Conservation (phyloP, 2,329 filamentous ascomycete genomes). For the Zarea fungicola region DNA sequence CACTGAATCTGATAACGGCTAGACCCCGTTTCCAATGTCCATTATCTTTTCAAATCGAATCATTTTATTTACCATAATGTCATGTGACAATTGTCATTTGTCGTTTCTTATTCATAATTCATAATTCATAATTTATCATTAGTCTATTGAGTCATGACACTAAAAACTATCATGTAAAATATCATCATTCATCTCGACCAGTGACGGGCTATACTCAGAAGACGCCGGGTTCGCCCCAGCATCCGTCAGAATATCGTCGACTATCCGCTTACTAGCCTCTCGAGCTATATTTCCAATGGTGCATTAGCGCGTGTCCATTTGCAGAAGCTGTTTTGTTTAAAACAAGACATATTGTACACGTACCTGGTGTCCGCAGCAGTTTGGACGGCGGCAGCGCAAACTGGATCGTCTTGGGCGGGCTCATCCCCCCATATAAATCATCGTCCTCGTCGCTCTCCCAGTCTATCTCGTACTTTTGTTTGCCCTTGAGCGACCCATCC, state of each 20-base stretch:
- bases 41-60: background rate
- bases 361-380: slow-evolving; percentile 74
- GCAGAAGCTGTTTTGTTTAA: background rate
- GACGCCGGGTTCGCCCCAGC: slow-evolving; percentile 59
- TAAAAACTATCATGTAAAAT: slow-evolving; percentile 60
- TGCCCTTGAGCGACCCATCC: slow-evolving; percentile 20
- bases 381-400: slow-evolving; percentile 75
- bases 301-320: slow-evolving; percentile 11
- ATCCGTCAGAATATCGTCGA: slow-evolving; percentile 72
- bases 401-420: slow-evolving; percentile 89
- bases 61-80: background rate
- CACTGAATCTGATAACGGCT: background rate
- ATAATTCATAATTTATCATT: background rate
- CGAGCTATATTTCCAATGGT: slow-evolving; percentile 45
- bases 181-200: slow-evolving; percentile 60
- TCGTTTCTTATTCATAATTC: background rate
- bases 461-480: slow-evolving; percentile 50
- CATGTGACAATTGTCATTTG: background rate
- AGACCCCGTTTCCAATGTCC: background rate
- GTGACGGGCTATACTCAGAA: slow-evolving; percentile 57
- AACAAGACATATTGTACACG: slow-evolving; percentile 22
- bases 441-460: slow-evolving; percentile 76
- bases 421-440: slow-evolving; percentile 64
- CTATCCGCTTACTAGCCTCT: slow-evolving; percentile 75
- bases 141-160: background rate